Evolutionary conservation across 768 basidiomycete genomes (phyloP), one percentile per base, ranked within the genome.

Genomic region (Favolaschia claudopus): DNA sequence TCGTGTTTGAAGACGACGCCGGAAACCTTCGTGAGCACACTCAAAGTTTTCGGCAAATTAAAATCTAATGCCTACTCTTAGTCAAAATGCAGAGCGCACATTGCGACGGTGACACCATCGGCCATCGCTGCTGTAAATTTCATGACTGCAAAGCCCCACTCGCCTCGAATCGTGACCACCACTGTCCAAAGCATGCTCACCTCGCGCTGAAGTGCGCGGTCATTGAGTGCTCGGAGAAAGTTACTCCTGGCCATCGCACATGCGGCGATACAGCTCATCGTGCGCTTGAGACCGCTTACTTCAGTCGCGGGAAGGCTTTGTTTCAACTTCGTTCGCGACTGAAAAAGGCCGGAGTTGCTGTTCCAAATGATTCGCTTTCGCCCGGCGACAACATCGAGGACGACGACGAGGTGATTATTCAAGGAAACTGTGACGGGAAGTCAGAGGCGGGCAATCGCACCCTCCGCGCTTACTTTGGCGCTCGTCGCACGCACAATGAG

Each of bases 401-500:
- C 64, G 15, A 50, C 37, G 20, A 63, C 56, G 13, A 45, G 34
- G 33, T 67, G 64, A 34, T 38, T 48, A 8, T 45, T 45, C 24
- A 37, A 20, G n/a, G 27, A 2, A 20, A 31, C 22, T 46, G 44
- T 20, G 33, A 36, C 27, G 46, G 46, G 3, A 48, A 48, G 20
- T 5, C 32, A n/a, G 46, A 36, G 32, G 20, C 20, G n/a, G 46
- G 46, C 6, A 48, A 48, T 25, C 46, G 45, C 28, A 47, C 12
- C 2, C 29, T 47, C 7, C 45, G 45, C 6, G 45, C 45, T 19
- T 33, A 33, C 31, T 47, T 47, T 20, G 45, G 45, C 13, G 12
- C 29, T 14, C 28, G 60, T 13, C 38, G 55, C 1, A 71, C 66
- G 5, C 61, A 70, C 52, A 71, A 69, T 31, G 55, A 69, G 31